phyloP scores from a whole-genome alignment of 1,284 basidiomycete genomes.

The Ustilago crameri region DNA sequence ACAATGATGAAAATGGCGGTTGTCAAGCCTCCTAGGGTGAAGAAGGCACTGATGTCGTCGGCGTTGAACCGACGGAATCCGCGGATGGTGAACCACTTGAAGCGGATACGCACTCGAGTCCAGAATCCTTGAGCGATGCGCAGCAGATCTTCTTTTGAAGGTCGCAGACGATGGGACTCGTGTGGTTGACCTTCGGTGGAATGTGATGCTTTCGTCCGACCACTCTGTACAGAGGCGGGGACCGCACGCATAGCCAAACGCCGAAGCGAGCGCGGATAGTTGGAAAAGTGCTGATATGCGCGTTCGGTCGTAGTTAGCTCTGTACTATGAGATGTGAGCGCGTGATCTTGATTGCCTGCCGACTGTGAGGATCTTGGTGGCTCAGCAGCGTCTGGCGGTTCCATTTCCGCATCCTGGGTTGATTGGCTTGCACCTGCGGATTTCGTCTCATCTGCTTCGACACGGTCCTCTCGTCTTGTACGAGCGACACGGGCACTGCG shows the following conservation, averaged over 20 bases:
- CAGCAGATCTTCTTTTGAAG: slow-evolving; percentile 76
- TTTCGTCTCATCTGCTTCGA: neutral
- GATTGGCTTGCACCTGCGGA: neutral
- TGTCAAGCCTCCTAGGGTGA: slow-evolving; percentile 83
- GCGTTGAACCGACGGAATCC: slow-evolving; percentile 95
- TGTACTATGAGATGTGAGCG: slow-evolving; percentile 4
- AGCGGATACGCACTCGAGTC: slow-evolving; percentile 88
- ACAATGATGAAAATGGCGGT: slow-evolving; percentile 92
- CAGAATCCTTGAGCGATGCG: slow-evolving; percentile 87
- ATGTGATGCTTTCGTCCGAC: slow-evolving; percentile 7
- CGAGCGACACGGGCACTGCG: neutral
- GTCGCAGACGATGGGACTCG: slow-evolving; percentile 33
- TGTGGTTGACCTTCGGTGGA: slow-evolving; percentile 15
- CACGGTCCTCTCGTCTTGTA: neutral
- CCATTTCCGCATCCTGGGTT: neutral
- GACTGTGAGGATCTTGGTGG: neutral
- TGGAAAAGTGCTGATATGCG: slow-evolving; percentile 53
- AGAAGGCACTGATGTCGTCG: slow-evolving; percentile 95
- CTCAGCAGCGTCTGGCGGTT: neutral
- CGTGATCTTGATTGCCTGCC: neutral
- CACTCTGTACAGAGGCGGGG: slow-evolving; percentile 17
- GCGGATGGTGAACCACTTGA: slow-evolving; percentile 97
- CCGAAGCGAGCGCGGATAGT: slow-evolving; percentile 61
- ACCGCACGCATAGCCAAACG: slow-evolving; percentile 59
- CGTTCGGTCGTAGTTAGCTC: slow-evolving; percentile 37